Evolutionary conservation across 257 asterid genomes (phyloP).

Genomic region (Galeopsis tetrahit): DNA sequence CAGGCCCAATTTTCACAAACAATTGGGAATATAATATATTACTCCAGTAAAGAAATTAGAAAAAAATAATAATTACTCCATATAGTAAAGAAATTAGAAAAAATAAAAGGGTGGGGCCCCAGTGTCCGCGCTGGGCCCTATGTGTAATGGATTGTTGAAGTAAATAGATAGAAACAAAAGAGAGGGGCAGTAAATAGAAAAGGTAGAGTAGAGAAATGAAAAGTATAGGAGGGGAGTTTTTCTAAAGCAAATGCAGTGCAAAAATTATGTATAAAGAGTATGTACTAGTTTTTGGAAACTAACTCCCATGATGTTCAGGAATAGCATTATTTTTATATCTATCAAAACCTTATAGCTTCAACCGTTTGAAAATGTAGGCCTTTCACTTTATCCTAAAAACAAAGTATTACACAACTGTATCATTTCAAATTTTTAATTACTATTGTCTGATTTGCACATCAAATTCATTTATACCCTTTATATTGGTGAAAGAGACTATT

Average conservation of each 20-base stretch:
- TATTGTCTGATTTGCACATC: not conserved
- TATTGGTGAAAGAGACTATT: not conserved
- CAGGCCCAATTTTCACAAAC: no score
- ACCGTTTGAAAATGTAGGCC: not conserved
- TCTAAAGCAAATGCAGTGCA: not conserved
- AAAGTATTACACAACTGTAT: not conserved
- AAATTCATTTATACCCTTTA: not conserved
- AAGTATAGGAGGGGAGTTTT: no score
- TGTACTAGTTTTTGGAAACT: not conserved
- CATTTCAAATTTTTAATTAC: not conserved
- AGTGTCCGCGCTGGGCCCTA: no score
- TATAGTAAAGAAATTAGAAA: no score
- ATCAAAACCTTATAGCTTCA: not conserved
- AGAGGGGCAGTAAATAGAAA: no score
- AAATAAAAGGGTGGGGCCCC: no score
- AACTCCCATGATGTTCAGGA: not conserved
- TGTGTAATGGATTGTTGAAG: no score
- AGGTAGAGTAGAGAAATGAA: no score
- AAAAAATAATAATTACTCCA: no score
- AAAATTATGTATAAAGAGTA: not conserved
- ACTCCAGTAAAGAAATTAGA: no score
- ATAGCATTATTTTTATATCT: not conserved
- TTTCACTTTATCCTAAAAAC: not conserved
- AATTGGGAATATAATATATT: no score
- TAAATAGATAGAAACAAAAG: no score